Evolutionary conservation across 805 yeast genomes (phyloP), one percentile per base, ranked within the genome.

Genomic region (Soucietia sequanensis): DNA sequence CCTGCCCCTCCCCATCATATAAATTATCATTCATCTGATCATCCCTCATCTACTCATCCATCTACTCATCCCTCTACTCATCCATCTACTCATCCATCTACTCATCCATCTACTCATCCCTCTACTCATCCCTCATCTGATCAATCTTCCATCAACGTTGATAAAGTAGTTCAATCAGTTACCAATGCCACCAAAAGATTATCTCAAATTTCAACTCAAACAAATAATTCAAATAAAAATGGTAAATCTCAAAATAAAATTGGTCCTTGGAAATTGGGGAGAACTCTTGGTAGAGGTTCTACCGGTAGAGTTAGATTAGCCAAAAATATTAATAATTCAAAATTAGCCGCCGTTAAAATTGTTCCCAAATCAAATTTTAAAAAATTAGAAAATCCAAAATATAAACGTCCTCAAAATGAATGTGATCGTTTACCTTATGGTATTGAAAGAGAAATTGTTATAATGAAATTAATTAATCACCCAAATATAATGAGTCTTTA

Each of bases 181-280:
- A 65, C 73, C 24, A 63, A 62, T 41, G 74, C 74, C 26, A 62
- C 72, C 27, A 72, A 73, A 42, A 53, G 80, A 33, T 57, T 74
- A 27, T 74, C 79, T 7, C 80, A 74, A 50, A 54, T 71, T 49
- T 53, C 72, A 27, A 67, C 76, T 33, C 60, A 57, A 41, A 68
- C 74, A 15, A 61, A 58, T 41, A 62, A 54, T 46, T 67, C 62
- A 10, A 56, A 56, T 35, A 61, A 65, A 58, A 76, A 51, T 60
- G 68, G 71, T 30, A 58, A 65, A 39, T 46, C 46, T 39, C 79
- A 74, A 47, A 73, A 75, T 44, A 72, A 78, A 47, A 81, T 93
- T 29, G 99, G 99, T 2, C 97, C 99, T 2, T 93, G 99, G 99
- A 85, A 88, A 55, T 68, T 93, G 23, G 98, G 98, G 19, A 76